Conservation (phyloP, 495 filamentous ascomycete genomes). For the Bombardia bombarda region DNA sequence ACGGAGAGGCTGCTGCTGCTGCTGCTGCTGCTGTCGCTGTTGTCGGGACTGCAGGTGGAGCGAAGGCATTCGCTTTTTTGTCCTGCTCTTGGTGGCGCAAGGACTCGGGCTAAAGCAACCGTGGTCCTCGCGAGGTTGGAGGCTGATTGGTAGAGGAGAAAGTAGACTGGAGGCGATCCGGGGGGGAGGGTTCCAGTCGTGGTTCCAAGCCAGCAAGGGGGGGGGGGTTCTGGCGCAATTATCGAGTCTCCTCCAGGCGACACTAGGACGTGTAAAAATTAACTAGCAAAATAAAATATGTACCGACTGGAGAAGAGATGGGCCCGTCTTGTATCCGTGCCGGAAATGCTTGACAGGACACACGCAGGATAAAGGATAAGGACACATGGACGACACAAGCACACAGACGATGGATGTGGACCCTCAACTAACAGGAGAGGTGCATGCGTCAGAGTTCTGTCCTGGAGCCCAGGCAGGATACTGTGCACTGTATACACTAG, state of each 20-base stretch:
- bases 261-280: too few species aligned
- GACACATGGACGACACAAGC: constrained; percentile 10
- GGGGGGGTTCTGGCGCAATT: constrained; percentile 7
- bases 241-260: too few species aligned
- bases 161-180: constrained; percentile 4
- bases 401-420: constrained; percentile 6
- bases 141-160: constrained; percentile 16
- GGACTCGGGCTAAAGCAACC: constrained; percentile 16
- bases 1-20: too few species aligned
- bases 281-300: too few species aligned
- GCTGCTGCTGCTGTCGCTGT: too few species aligned
- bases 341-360: constrained; percentile 8
- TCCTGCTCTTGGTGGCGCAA: constrained; percentile 22
- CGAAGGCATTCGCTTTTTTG: constrained; percentile 17
- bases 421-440: too few species aligned
- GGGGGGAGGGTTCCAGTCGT: too few species aligned
- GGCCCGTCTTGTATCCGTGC: constrained; percentile 15
- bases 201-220: background rate
- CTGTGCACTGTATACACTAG: too few species aligned
- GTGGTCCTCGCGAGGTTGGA: constrained; percentile 12
- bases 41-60: constrained; percentile 7
- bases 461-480: too few species aligned
- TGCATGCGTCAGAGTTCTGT: too few species aligned
- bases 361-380: too few species aligned
- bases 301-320: background rate